These are phyloP conservation scores for Aspergillus costaricaensis DNA, from an alignment of 2,329 filamentous ascomycete genomes.

Conservation along the genomic window DNA sequence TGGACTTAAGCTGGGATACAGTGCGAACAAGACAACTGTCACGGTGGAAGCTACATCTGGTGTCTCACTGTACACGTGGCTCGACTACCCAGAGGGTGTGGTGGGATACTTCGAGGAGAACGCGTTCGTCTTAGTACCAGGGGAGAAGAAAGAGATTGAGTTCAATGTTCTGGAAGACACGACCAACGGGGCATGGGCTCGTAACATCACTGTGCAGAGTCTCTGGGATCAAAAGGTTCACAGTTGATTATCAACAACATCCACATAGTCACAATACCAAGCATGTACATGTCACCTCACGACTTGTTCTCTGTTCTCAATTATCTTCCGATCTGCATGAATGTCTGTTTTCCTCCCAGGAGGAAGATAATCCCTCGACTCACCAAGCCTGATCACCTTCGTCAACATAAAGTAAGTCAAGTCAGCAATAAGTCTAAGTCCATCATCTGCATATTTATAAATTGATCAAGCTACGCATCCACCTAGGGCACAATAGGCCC, in stretches of 20 bases:
- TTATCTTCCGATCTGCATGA: too few species aligned
- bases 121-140: conserved; percentile 53
- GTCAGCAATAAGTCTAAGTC: too few species aligned
- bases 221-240: conserved; percentile 51
- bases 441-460: too few species aligned
- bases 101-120: conserved; percentile 58
- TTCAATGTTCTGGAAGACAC: conserved; percentile 51
- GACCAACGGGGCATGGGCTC: conserved; percentile 47
- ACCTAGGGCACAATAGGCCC: too few species aligned
- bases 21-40: conserved; percentile 40
- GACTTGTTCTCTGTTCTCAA: neutral
- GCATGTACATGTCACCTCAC: neutral
- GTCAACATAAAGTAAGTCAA: too few species aligned
- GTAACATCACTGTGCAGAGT: conserved; percentile 53
- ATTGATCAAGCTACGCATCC: too few species aligned
- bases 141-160: conserved; percentile 47
- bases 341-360: too few species aligned
- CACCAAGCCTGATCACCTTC: too few species aligned
- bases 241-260: neutral
- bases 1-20: conserved; percentile 43
- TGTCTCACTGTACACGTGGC: conserved; percentile 58
- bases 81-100: conserved; percentile 53
- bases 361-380: too few species aligned
- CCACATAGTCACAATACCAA: neutral
- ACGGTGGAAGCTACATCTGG: conserved; percentile 51